Conservation (phyloP, 495 filamentous ascomycete species). For the Neurospora sp. region DNA sequence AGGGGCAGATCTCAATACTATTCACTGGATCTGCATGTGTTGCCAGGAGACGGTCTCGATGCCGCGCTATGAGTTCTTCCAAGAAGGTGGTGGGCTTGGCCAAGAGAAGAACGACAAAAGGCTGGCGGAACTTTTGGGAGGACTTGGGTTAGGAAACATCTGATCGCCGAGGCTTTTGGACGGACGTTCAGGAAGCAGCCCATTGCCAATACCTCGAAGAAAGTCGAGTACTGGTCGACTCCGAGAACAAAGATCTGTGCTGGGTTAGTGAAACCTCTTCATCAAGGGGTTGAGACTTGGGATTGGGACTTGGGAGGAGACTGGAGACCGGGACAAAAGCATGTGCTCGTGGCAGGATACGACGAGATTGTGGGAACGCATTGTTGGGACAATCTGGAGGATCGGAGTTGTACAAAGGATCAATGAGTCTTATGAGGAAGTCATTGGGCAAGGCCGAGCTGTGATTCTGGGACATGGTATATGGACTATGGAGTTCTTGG, state of each 20-base stretch:
- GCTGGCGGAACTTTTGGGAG: neutral
- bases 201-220: no score
- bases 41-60: neutral
- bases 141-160: no score
- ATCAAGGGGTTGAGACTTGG: no score
- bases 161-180: no score
- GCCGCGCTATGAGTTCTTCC: neutral
- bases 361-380: neutral
- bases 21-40: neutral
- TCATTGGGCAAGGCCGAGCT: neutral
- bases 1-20: neutral
- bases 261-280: no score
- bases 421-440: neutral
- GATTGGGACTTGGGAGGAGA: no score
- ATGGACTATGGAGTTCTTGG: neutral
- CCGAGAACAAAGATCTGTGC: no score
- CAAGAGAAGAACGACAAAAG: neutral
- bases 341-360: neutral
- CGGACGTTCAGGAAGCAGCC: no score
- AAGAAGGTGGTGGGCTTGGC: neutral
- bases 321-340: neutral
- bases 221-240: no score
- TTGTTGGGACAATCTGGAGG: neutral
- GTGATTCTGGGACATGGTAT: neutral
- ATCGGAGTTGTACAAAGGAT: neutral